Evolutionary conservation across 2,329 filamentous ascomycete species (phyloP).

Genomic region (Beauveria bassiana): DNA sequence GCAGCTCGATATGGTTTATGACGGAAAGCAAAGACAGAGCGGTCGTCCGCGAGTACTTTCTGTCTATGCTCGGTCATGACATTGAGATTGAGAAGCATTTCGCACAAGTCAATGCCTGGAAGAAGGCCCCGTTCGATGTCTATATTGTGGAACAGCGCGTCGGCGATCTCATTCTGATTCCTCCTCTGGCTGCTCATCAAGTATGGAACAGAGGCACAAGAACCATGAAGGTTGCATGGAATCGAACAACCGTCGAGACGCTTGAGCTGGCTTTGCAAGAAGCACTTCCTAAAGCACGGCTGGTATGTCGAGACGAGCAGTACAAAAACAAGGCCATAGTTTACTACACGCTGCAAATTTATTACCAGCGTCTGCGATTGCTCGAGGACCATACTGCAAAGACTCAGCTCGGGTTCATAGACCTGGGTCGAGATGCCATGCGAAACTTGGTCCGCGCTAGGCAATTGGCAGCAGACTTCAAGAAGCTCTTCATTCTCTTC

Average conservation of each 20-base stretch:
- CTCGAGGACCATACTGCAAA: constrained; percentile 43
- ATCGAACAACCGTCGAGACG: constrained; percentile 86
- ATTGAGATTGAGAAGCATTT: constrained; percentile 97
- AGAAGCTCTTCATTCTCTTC: constrained; percentile 68
- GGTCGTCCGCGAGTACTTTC: constrained; percentile 85
- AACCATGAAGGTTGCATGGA: constrained; percentile 98
- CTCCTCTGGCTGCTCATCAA: constrained; percentile 88
- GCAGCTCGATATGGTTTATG: constrained; percentile 98
- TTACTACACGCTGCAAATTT: constrained; percentile 79
- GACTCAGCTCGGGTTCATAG: constrained; percentile 37
- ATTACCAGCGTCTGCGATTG: constrained; percentile 52
- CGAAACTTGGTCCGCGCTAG: constrained; percentile 41
- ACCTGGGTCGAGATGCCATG: constrained; percentile 39
- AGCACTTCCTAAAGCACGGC: constrained; percentile 76
- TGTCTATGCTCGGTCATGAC: constrained; percentile 88
- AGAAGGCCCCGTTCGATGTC: constrained; percentile 84
- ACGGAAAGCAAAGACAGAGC: constrained; percentile 90
- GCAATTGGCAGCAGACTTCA: constrained; percentile 77
- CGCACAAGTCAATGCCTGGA: constrained; percentile 92
- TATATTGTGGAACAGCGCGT: constrained; percentile 86
- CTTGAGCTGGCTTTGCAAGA: constrained; percentile 79
- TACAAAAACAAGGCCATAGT: constrained; percentile 98
- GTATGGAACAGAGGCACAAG: constrained; percentile 96
- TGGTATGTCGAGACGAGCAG: constrained; percentile 94
- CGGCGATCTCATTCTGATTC: constrained; percentile 90